phyloP scores from a whole-genome alignment of 2,329 filamentous ascomycete species.

The Microsporum ferrugineum region DNA sequence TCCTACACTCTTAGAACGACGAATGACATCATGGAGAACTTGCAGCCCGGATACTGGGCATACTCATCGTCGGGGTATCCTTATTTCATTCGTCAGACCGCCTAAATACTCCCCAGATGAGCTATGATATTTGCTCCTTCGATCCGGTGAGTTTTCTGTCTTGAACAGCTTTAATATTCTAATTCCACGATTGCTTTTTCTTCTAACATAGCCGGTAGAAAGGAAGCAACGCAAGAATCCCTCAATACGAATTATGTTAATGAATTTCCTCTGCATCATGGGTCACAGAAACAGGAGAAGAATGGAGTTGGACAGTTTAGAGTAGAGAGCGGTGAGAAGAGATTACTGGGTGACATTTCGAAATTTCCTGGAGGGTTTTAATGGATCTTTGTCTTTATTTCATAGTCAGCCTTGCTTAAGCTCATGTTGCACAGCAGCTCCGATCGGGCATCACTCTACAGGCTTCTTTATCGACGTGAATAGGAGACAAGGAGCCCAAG shows the following conservation, averaged over 20 bases:
- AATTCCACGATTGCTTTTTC: too few relatives aligned
- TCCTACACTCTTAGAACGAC: constrained; percentile 24
- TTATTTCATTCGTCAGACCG: constrained; percentile 11
- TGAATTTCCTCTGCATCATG: neutral
- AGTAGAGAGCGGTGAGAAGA: neutral
- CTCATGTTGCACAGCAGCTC: neutral
- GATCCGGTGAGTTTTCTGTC: neutral
- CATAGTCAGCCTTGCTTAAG: neutral
- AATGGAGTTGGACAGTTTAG: neutral
- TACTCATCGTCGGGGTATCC: constrained; percentile 9
- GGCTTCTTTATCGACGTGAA: constrained; percentile 1
- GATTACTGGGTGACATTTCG: neutral
- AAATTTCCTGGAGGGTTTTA: neutral
- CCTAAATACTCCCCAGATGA: neutral
- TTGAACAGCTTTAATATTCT: neutral
- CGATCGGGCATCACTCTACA: neutral
- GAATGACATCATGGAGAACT: constrained; percentile 20
- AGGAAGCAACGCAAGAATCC: neutral
- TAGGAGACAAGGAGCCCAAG: neutral
- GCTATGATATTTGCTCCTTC: neutral
- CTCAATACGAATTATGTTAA: neutral
- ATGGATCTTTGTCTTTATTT: neutral
- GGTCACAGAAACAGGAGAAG: neutral
- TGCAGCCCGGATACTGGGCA: constrained; percentile 23
- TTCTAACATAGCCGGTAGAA: neutral